Conservation (phyloP, 2,329 filamentous ascomycete species). For the Aspergillus terreus region DNA sequence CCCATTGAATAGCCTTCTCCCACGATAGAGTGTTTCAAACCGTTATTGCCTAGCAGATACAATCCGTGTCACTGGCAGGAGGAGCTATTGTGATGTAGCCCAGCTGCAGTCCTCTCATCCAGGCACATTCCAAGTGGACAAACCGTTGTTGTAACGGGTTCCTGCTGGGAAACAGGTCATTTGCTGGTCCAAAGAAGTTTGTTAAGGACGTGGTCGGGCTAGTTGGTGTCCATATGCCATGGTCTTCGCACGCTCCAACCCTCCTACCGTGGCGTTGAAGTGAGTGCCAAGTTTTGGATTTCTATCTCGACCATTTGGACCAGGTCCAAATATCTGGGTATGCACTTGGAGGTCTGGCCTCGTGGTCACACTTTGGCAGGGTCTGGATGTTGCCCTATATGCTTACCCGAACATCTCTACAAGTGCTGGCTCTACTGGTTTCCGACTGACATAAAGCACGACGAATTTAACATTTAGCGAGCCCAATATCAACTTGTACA, state of each 20-base stretch:
- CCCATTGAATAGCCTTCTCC: background rate
- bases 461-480: too few species aligned
- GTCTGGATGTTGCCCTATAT: too few species aligned
- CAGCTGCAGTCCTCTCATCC: background rate
- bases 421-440: too few species aligned
- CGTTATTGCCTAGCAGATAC: background rate
- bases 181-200: background rate
- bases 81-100: background rate
- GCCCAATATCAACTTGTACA: too few species aligned
- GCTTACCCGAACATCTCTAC: too few species aligned
- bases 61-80: background rate
- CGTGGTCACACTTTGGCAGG: too few species aligned
- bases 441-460: too few species aligned
- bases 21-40: background rate
- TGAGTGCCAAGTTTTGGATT: background rate
- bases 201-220: background rate
- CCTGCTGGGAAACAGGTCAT: background rate
- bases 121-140: background rate
- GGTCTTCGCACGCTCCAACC: background rate
- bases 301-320: background rate
- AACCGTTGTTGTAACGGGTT: background rate
- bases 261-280: background rate
- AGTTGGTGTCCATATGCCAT: background rate
- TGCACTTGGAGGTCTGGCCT: too few species aligned
- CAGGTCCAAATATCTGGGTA: background rate